Conservation (phyloP, 768 basidiomycete genomes). For the Cystofilobasidium macerans region DNA sequence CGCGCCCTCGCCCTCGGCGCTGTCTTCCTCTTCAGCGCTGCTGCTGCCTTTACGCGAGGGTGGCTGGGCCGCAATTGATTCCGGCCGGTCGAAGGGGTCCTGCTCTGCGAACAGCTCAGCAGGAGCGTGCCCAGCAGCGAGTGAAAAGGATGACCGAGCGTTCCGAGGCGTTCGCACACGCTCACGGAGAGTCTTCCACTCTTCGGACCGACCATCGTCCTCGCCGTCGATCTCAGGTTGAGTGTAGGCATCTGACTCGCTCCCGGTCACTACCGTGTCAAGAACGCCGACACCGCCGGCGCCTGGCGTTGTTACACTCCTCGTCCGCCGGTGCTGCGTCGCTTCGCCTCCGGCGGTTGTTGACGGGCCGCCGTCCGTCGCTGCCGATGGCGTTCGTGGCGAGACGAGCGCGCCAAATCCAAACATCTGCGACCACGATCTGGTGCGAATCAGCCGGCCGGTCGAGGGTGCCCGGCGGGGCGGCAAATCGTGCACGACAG, state of each 20-base stretch:
- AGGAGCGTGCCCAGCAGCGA: conserved; percentile 35
- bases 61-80: no score
- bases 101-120: not conserved
- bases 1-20: conserved; percentile 26
- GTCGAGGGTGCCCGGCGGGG: not conserved
- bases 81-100: conserved; percentile 6
- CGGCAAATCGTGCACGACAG: conserved; percentile 67
- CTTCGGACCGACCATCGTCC: conserved; percentile 47
- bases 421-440: not conserved
- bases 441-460: not conserved
- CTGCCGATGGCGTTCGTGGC: not conserved
- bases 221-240: conserved; percentile 47
- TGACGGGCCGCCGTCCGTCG: no score
- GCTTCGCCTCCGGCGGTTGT: no score
- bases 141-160: conserved; percentile 40
- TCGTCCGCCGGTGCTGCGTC: no score
- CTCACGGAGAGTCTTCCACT: conserved; percentile 62
- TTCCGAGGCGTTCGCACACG: conserved; percentile 43
- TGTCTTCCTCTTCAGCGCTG: conserved; percentile 7
- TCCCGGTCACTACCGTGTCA: no score
- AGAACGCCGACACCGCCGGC: no score
- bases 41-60: no score
- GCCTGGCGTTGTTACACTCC: no score
- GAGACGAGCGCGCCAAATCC: not conserved
- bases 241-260: no score